phyloP scores from a whole-genome alignment of 2,329 filamentous ascomycete species.

The Tolypocladium amazonense region DNA sequence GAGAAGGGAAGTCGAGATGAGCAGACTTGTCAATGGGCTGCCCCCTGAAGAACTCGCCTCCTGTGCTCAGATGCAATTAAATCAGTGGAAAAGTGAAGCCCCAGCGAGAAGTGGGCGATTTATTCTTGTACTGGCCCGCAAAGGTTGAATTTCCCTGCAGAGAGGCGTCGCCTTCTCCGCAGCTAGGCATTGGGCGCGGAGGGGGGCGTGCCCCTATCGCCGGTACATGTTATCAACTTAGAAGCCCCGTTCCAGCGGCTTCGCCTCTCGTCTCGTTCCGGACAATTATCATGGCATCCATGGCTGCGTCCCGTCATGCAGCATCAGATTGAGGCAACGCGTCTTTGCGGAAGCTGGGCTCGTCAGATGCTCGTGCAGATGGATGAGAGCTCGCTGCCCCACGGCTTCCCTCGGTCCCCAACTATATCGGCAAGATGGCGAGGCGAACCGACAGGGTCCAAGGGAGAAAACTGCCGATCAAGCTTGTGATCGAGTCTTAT shows the following conservation, averaged over 20 bases:
- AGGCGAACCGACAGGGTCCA: neutral
- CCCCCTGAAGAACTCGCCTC: neutral
- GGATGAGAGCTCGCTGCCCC: neutral
- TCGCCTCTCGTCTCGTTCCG: neutral
- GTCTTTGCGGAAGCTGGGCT: neutral
- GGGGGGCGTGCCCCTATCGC: neutral
- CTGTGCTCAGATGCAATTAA: neutral
- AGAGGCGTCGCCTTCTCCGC: neutral
- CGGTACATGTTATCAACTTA: neutral
- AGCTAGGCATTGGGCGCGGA: neutral
- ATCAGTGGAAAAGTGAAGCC: neutral
- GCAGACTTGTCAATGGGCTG: neutral
- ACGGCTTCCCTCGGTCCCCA: slow-evolving; percentile 1
- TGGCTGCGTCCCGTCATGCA: neutral
- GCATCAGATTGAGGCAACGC: neutral
- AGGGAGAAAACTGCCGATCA: neutral
- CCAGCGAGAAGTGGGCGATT: neutral
- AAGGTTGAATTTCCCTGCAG: neutral
- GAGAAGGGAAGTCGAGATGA: neutral
- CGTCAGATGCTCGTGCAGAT: neutral
- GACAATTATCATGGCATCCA: neutral
- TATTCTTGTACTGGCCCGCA: neutral
- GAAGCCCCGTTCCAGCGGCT: neutral
- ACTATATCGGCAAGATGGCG: neutral
- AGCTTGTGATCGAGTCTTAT: neutral